Evolutionary conservation across 257 asterid genomes (phyloP), one percentile per base, ranked within the genome.

Genomic region (Gynochthodes officinalis): DNA sequence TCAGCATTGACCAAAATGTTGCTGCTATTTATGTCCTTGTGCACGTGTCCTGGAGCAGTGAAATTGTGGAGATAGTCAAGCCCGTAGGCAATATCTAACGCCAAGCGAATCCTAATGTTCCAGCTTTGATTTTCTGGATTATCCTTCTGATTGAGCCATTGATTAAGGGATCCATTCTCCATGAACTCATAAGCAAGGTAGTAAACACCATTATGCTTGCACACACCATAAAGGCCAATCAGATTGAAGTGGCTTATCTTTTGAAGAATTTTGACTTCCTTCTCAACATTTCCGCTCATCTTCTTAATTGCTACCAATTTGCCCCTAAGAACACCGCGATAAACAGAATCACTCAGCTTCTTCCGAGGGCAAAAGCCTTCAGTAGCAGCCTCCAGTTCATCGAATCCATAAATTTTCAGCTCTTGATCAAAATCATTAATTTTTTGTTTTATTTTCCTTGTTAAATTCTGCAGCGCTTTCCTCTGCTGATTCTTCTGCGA

Each of bases 61-160:
- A 84, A 87, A 86, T 78, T 89, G 81, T 89, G 94, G 67, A 91
- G 92, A 70, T 87, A 91, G 25, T 89, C 83, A 21, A 91, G 92
- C 5, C 91, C 92, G 64, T 82, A 82, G 4, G 96, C 94, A n/a
- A 91, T 76, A 35, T 91, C 97, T 42, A 89, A 63, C 40, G 96
- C 94, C 52, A 89, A 84, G 27, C 58, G 75, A 71, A 91, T 76
- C n/a, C 90, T 78, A 52, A 42, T 71, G 54, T 73, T 79, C 97
- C 96, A 91, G 59, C 84, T 86, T 30, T 77, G 83, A 61, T 75
- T 62, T 50, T 72, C 73, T 7, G 82, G 69, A 11, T 60, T 27
- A 52, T 62, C 72, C 12, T 80, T 77, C 19, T 77, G 68, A 23
- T 40, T 46, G 27, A 91, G 89, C 94, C 96, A 91, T 21, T 83